These are phyloP conservation scores for Lotmaria passim DNA, from an alignment of 208 protist genomes.

Conservation along the genomic window DNA sequence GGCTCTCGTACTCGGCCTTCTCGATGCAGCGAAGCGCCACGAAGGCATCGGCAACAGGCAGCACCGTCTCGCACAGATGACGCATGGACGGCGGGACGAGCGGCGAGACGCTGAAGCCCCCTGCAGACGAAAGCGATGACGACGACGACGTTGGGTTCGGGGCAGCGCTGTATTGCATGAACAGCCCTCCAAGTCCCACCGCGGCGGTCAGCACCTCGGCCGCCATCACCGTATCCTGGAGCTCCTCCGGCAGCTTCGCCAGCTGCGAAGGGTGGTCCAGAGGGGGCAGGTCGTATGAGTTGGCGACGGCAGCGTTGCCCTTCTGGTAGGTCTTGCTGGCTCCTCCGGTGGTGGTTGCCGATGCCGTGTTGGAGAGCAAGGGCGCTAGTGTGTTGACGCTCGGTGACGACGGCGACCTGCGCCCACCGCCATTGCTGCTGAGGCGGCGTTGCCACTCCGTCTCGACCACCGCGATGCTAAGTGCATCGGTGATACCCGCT, in stretches of 20 bases:
- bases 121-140: neutral
- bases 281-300: neutral
- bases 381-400: slow-evolving; percentile 16
- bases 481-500: slow-evolving; percentile 74
- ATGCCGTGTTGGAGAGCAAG: slow-evolving; percentile 13
- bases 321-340: neutral
- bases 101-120: slow-evolving; percentile 58
- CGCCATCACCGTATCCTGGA: slow-evolving; percentile 79
- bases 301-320: neutral
- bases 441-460: slow-evolving; percentile 75
- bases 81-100: slow-evolving; percentile 72
- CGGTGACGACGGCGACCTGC: slow-evolving; percentile 1
- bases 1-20: slow-evolving; percentile 66
- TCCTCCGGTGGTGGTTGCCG: too few species aligned
- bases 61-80: slow-evolving; percentile 65
- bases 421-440: neutral
- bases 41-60: slow-evolving; percentile 85
- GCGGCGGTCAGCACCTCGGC: slow-evolving; percentile 69
- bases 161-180: slow-evolving; percentile 41
- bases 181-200: slow-evolving; percentile 63
- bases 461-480: slow-evolving; percentile 81
- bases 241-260: slow-evolving; percentile 67
- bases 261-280: slow-evolving; percentile 51
- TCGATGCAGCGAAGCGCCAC: slow-evolving; percentile 68
- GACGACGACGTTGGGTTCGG: neutral